Evolutionary conservation across 2,329 filamentous ascomycete species (phyloP).

Genomic region (Ophiostoma australiae): DNA sequence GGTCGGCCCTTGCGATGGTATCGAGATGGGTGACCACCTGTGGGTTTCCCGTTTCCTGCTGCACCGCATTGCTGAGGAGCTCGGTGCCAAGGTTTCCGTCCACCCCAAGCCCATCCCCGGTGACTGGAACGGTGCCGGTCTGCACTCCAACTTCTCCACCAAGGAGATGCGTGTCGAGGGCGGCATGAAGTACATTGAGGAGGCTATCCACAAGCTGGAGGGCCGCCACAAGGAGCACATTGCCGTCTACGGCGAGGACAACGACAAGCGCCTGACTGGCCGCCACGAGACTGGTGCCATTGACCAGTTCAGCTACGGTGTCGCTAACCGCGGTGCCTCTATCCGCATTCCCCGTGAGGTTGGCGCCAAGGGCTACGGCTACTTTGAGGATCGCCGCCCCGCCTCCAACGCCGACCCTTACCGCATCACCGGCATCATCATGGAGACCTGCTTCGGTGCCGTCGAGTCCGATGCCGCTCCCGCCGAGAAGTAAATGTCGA

Average conservation of each 20-base stretch:
- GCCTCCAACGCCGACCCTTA: slow-evolving; percentile 78
- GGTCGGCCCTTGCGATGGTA: slow-evolving; percentile 29
- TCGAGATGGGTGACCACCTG: slow-evolving; percentile 78
- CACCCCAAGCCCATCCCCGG: slow-evolving; percentile 93
- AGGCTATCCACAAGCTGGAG: slow-evolving; percentile 76
- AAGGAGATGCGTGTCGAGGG: slow-evolving; percentile 83
- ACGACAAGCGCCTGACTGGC: slow-evolving; percentile 89
- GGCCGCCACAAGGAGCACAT: slow-evolving; percentile 77
- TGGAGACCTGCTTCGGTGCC: slow-evolving; percentile 33
- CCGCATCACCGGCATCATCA: slow-evolving; percentile 50
- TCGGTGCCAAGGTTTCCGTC: slow-evolving; percentile 91
- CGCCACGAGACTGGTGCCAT: slow-evolving; percentile 91
- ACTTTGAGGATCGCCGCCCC: slow-evolving; percentile 52
- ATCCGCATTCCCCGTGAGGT: slow-evolving; percentile 70
- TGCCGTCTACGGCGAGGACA: slow-evolving; percentile 88
- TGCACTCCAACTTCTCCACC: slow-evolving; percentile 87
- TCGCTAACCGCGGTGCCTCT: slow-evolving; percentile 91
- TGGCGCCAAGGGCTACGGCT: slow-evolving; percentile 72
- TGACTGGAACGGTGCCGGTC: slow-evolving; percentile 77
- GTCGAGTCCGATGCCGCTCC: slow-evolving; percentile 19
- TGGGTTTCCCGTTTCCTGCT: slow-evolving; percentile 91
- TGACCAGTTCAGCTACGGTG: slow-evolving; percentile 87
- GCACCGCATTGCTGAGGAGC: slow-evolving; percentile 76
- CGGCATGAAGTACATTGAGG: slow-evolving; percentile 93
- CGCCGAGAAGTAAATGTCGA: slow-evolving; percentile 17